Base-by-base conservation (phyloP, 768 basidiomycete genomes). In the Leccinum arenicola region DNA sequence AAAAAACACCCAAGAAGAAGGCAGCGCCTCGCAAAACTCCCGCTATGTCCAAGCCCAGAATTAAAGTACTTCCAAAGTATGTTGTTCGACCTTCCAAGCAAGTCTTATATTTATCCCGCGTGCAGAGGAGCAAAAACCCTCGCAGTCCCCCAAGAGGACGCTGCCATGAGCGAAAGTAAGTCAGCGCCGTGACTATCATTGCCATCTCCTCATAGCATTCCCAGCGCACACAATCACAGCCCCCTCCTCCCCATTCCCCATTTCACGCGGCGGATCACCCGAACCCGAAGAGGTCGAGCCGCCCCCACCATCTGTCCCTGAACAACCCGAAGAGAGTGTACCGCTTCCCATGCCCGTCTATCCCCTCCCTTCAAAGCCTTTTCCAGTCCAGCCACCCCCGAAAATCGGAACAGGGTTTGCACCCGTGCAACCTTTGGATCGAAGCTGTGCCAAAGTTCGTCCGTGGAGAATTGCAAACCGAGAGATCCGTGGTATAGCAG, bases 401-500 rank as follows among this genome's bases (percentile, higher is more conserved):
- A 92, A 91, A 75, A 86, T 92, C n/a, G 76, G 78, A 17, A 81
- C 87, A 6, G 88, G 89, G 11, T 86, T 88, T 63, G 88, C 90
- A 12, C 84, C 88, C 0, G 70, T 80, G 29, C 70, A 88, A 40
- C 79, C 87, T 47, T 77, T 93, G 25, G 91, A 92, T 68, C 86
- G 82, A 66, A 82, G 76, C 23, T 77, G 78, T 17, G 81, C 78
- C 52, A 83, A 84, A 64, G 83, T 83, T 25, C 83, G 91, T 31
- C 85, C 82, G 58, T 93, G 91, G 91, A 83, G 88, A 40, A 68
- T 80, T 45, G 89, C 88, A 8, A 81, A 86, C 57, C 83, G 91
- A 45, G 91, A 92, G 73, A 84, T 93, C 54, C 80, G 89, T 38
- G 91, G 91, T 7, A 90, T 93, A 54, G 90, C 86, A 19, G 91